phyloP scores from a whole-genome alignment of 2,329 filamentous ascomycete genomes.

The Teratosphaeria epicoccoides region DNA sequence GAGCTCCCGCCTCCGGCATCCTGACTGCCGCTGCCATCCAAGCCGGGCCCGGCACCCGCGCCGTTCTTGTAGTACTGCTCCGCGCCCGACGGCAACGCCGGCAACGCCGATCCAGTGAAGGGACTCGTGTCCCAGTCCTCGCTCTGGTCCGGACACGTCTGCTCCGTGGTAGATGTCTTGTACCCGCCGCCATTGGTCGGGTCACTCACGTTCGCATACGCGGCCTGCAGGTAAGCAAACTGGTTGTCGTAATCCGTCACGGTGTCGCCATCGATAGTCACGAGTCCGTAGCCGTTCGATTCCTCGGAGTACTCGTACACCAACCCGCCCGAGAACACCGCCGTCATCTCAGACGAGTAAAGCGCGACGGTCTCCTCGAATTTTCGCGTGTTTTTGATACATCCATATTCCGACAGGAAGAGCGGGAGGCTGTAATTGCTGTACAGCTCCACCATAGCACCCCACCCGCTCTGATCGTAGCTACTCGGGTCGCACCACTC shows the following conservation, averaged over 20 bases:
- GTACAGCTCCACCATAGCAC: constrained; percentile 76
- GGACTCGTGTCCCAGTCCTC: constrained; percentile 45
- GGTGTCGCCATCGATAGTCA: constrained; percentile 45
- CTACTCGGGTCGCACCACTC: constrained; percentile 66
- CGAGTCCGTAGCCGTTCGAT: constrained; percentile 67
- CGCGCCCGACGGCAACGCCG: constrained; percentile 46
- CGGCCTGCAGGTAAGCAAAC: constrained; percentile 47
- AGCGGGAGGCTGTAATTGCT: constrained; percentile 74
- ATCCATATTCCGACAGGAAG: constrained; percentile 81
- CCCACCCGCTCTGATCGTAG: constrained; percentile 64
- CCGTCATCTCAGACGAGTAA: constrained; percentile 72
- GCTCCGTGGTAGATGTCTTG: constrained; percentile 41
- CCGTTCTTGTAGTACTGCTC: constrained; percentile 46
- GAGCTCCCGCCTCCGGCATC: constrained; percentile 40
- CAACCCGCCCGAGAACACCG: constrained; percentile 84
- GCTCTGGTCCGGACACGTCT: constrained; percentile 43
- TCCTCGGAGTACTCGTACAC: constrained; percentile 89
- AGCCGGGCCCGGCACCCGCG: constrained; percentile 45
- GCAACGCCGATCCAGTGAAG: constrained; percentile 36
- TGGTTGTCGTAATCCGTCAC: constrained; percentile 46
- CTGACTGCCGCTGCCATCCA: constrained; percentile 38
- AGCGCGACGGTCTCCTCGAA: constrained; percentile 70
- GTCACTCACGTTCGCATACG: constrained; percentile 38
- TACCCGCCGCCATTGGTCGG: constrained; percentile 48
- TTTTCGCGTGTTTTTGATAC: constrained; percentile 65